Percentiles rank a stretch among this genome's conserved stretches.
These are phyloP conservation scores for Kingdonia uniflora DNA, from an alignment of 164 flowering plant species.

Conservation along the genomic window DNA sequence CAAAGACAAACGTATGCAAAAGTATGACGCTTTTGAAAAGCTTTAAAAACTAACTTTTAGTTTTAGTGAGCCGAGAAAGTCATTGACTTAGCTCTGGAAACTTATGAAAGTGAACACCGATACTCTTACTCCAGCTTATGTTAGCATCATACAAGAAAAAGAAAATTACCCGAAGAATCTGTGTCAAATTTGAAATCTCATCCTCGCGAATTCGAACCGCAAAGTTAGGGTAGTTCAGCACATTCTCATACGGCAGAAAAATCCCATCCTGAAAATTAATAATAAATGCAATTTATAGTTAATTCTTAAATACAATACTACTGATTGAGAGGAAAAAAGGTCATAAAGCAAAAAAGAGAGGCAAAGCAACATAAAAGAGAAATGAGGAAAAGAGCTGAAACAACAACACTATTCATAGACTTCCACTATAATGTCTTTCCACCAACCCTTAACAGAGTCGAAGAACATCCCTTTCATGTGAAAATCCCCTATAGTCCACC, in stretches of 20 bases:
- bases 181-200: slow-evolving; percentile 74
- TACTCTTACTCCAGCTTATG: no score
- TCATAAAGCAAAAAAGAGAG: not conserved
- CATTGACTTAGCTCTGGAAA: no score
- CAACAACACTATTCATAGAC: no score
- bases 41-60: no score
- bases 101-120: no score
- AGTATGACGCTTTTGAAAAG: no score
- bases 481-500: no score
- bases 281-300: not conserved
- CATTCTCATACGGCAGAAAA: slow-evolving; percentile 84
- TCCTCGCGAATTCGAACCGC: slow-evolving; percentile 81
- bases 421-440: no score
- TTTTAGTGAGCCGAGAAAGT: no score
- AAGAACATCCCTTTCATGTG: no score
- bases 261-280: slow-evolving; percentile 70
- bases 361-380: not conserved
- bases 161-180: slow-evolving; percentile 65
- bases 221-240: slow-evolving; percentile 85
- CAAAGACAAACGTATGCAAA: not conserved
- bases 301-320: not conserved
- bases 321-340: not conserved
- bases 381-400: no score
- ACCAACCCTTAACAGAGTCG: no score
- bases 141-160: not conserved